These are phyloP conservation scores for Ascochyta clinopodiicola DNA, from an alignment of 2,329 filamentous ascomycete genomes.

Conservation along the genomic window DNA sequence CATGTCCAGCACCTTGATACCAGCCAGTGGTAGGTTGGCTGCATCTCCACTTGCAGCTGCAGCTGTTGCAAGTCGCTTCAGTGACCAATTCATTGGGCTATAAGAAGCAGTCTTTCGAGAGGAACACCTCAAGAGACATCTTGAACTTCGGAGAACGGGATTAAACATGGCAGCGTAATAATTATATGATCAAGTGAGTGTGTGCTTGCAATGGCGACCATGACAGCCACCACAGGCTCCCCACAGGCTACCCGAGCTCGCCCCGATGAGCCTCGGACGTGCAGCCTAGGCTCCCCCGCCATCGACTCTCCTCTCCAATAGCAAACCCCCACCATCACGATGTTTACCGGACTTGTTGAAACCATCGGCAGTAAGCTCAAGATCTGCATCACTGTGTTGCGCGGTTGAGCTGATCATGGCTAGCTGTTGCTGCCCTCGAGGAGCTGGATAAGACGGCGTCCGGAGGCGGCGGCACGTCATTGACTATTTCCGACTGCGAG, in stretches of 20 bases:
- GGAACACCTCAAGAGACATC: constrained; percentile 14
- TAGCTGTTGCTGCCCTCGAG: constrained; percentile 84
- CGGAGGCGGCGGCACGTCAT: constrained; percentile 80
- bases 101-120: neutral
- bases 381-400: constrained; percentile 1
- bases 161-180: constrained; percentile 20
- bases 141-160: constrained; percentile 24
- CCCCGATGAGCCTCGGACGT: constrained; percentile 24
- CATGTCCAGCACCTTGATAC: constrained; percentile 93
- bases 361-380: constrained; percentile 77
- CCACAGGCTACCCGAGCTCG: constrained; percentile 20
- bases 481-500: constrained; percentile 80
- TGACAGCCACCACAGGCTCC: constrained; percentile 7
- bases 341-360: constrained; percentile 81
- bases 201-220: constrained; percentile 10
- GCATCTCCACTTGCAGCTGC: constrained; percentile 46
- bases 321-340: constrained; percentile 51
- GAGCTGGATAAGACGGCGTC: constrained; percentile 74
- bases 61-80: constrained; percentile 53
- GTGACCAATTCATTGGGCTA: constrained; percentile 14
- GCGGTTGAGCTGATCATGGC: constrained; percentile 39
- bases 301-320: constrained; percentile 19
- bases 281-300: constrained; percentile 31
- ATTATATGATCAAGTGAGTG: constrained; percentile 6
- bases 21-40: constrained; percentile 73